phyloP scores from a whole-genome alignment of 345 rosid genomes.

The Brassica juncea region DNA sequence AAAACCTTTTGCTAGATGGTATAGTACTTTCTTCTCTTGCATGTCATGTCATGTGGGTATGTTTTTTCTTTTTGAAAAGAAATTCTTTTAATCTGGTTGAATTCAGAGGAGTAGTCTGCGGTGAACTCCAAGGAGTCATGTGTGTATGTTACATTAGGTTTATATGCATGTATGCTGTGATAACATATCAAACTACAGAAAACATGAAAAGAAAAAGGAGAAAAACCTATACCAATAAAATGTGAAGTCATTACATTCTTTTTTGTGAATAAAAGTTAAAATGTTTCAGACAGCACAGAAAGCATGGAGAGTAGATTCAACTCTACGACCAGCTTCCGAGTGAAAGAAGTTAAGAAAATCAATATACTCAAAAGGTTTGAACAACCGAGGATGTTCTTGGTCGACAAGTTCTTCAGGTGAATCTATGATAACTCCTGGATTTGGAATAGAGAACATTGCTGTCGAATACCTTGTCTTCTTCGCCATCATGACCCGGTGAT shows the following conservation, averaged over 20 bases:
- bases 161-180: no score
- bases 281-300: not conserved
- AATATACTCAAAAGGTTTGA: constrained; percentile 51
- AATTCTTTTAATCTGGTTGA: no score
- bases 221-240: no score
- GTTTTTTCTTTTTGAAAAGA: no score
- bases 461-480: constrained; percentile 53
- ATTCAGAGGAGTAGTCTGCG: no score
- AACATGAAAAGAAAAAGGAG: no score
- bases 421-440: constrained; percentile 41
- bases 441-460: constrained; percentile 57
- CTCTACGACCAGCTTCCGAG: not conserved
- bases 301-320: not conserved
- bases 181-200: no score
- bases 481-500: constrained; percentile 68
- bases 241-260: not conserved
- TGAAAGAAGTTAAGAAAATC: not conserved
- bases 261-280: not conserved
- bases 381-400: constrained; percentile 54
- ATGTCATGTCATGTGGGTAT: no score
- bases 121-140: no score
- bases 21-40: no score
- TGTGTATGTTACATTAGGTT: no score
- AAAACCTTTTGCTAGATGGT: no score
- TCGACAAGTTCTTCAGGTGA: constrained; percentile 57